Evolutionary conservation across 78 protist genomes (phyloP), one percentile per base, ranked within the genome.

Genomic region (Cavenderia fasciculata): DNA sequence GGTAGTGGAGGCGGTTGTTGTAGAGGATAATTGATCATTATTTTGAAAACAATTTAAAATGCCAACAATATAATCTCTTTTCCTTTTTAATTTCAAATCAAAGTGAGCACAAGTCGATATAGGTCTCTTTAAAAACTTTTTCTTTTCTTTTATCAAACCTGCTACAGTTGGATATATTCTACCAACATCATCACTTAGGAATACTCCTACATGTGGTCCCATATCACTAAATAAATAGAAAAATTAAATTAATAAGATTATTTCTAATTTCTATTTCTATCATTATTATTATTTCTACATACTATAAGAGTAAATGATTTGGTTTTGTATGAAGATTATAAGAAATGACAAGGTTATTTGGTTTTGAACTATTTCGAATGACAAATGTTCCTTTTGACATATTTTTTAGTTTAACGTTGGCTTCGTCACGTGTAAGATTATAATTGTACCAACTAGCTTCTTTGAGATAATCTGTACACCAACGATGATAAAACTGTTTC

Each of bases 401-500:
- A 19, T 43, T 52, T 34, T 71, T 41, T 82, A 82, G 41, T 56
- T 23, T 63, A 23, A 21, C 49, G 10, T 40, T 68, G 19, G 89
- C 76, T 36, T 82, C 72, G 0, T 82, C 89, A 44, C 89, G 65
- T 1, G 78, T 43, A 2, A 82, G 31, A 68, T 76, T 68, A 38
- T 82, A 57, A 18, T 82, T 56, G 47, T 72, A 82, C 89, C 89
- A 82, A 43, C 61, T 77, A 12, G 77, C 36, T 41, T 57, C 8
- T 19, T 82, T 82, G 25, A 82, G n/a, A 82, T 82, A 82, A 63
- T 82, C 89, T 43, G 46, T 56, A 43, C 70, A 76, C 89, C 89
- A 82, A 54, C 16, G 57, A 27, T 44, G 72, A 68, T 82, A 82
- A 69, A 82, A 82, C 10, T 82, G 72, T 69, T 82, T 82, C 89